Percentiles rank a stretch among this genome's conserved stretches.
Evolutionary conservation across 495 filamentous ascomycete species (phyloP).

Genomic region (Bathelium albidoporum): DNA sequence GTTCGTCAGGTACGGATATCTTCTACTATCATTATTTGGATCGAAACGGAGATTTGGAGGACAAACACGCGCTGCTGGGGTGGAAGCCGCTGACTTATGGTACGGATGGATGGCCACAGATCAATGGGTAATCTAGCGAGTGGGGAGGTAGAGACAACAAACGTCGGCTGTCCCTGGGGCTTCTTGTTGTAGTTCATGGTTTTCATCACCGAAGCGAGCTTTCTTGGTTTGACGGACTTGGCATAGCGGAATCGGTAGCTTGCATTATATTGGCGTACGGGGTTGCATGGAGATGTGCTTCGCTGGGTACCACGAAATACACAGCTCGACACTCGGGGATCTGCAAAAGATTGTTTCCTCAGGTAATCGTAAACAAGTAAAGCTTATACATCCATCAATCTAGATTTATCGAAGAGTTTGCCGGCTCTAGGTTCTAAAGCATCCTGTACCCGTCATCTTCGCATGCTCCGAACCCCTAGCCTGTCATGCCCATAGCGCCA

Average conservation of each 20-base stretch:
- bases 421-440: too few relatives aligned
- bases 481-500: too few relatives aligned
- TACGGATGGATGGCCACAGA: neutral
- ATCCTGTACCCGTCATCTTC: too few relatives aligned
- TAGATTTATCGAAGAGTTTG: too few relatives aligned
- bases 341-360: too few relatives aligned
- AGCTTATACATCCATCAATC: too few relatives aligned
- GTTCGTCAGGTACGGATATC: conserved; percentile 43
- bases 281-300: neutral
- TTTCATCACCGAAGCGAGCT: neutral
- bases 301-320: neutral
- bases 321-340: too few relatives aligned
- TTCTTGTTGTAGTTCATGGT: neutral
- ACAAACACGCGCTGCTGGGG: neutral
- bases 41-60: neutral
- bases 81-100: neutral
- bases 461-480: too few relatives aligned
- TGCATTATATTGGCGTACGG: neutral
- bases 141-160: neutral
- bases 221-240: neutral
- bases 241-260: neutral
- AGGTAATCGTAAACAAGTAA: too few relatives aligned
- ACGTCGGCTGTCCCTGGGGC: too few relatives aligned
- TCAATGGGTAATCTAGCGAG: too few relatives aligned
- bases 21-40: conserved; percentile 40